Evolutionary conservation across 192 early-diverging fungal genomes (phyloP).

Genomic region (Polychytrium aggregatum): DNA sequence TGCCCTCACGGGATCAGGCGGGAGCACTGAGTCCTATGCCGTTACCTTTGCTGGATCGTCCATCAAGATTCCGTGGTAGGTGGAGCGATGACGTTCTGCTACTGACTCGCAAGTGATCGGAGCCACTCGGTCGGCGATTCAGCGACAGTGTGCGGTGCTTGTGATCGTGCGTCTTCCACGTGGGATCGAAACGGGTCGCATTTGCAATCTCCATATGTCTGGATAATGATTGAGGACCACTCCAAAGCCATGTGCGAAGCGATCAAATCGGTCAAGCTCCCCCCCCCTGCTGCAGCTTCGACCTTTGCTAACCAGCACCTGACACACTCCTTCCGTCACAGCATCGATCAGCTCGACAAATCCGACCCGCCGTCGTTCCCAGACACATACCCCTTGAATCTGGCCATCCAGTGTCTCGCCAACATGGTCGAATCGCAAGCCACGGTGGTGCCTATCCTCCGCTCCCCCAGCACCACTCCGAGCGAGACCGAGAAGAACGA

Average conservation of each 20-base stretch:
- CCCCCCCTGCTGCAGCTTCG: too few relatives aligned
- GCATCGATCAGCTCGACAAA: slow-evolving; percentile 90
- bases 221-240: too few relatives aligned
- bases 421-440: slow-evolving; percentile 64
- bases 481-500: slow-evolving; percentile 22
- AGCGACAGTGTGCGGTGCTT: too few relatives aligned
- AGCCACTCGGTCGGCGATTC: not conserved
- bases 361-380: slow-evolving; percentile 78
- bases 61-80: slow-evolving; percentile 63
- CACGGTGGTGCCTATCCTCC: slow-evolving; percentile 41
- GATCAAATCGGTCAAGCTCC: too few relatives aligned
- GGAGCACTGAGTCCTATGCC: slow-evolving; percentile 9
- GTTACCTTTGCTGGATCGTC: slow-evolving; percentile 38
- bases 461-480: slow-evolving; percentile 8
- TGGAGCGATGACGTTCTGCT: not conserved
- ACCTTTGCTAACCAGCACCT: too few relatives aligned
- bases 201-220: too few relatives aligned
- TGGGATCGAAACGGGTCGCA: too few relatives aligned
- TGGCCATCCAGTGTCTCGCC: slow-evolving; percentile 61
- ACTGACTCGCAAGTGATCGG: not conserved
- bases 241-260: too few relatives aligned
- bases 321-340: too few relatives aligned
- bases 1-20: too few relatives aligned
- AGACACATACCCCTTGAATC: slow-evolving; percentile 74
- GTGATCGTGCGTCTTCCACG: too few relatives aligned